phyloP scores from a whole-genome alignment of 768 basidiomycete species.

The Psilocybe sp. region DNA sequence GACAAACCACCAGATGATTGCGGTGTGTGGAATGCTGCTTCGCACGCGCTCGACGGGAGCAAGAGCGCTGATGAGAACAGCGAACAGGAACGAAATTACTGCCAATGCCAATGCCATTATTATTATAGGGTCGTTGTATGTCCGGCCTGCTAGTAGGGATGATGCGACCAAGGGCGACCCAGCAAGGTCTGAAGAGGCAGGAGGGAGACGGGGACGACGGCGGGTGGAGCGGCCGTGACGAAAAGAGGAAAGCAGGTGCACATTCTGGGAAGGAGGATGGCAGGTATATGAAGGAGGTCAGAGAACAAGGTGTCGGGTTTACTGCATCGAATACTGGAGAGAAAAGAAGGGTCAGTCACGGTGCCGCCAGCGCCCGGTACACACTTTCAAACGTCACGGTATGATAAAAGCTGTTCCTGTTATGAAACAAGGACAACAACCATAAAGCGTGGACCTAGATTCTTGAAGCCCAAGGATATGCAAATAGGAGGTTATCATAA shows the following conservation, averaged over 20 bases:
- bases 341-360: background rate
- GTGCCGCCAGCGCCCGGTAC: background rate
- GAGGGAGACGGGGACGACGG: background rate
- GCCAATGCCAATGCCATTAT: slow-evolving; percentile 35
- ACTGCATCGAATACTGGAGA: no score
- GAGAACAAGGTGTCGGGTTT: no score
- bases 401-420: background rate
- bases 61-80: slow-evolving; percentile 36
- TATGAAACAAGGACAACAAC: slow-evolving; percentile 3
- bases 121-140: slow-evolving; percentile 1
- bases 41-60: slow-evolving; percentile 43
- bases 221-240: no score
- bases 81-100: slow-evolving; percentile 43
- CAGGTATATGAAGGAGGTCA: no score
- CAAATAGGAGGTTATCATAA: background rate
- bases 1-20: slow-evolving; percentile 52
- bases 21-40: slow-evolving; percentile 42
- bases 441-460: background rate
- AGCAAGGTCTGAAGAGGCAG: slow-evolving; percentile 1
- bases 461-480: background rate
- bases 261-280: no score
- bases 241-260: no score
- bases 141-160: slow-evolving; percentile 7
- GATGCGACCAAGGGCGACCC: slow-evolving; percentile 4
- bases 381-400: background rate